A percentile compares a stretch with the other conserved stretches of the same genome.
Conservation (phyloP, 805 yeast genomes). For the Zygosaccharomyces kombuchaensis region DNA sequence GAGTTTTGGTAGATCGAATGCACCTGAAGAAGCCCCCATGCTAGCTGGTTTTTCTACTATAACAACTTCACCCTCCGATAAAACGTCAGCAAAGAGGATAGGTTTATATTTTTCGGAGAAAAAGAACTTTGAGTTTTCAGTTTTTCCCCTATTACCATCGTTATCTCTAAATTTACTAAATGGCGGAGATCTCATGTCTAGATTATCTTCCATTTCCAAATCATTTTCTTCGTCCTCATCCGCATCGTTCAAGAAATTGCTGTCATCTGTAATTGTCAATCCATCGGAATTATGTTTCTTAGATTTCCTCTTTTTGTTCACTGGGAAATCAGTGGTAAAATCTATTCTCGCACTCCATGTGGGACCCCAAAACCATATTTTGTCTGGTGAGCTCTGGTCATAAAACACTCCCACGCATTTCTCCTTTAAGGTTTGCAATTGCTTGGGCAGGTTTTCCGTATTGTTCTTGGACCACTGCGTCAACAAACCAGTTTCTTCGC, state of each 20-base stretch:
- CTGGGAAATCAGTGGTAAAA: constrained; percentile 52
- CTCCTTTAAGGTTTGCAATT: constrained; percentile 53
- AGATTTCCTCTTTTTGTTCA: constrained; percentile 32
- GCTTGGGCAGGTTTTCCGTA: constrained; percentile 67
- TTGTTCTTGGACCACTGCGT: constrained; percentile 80
- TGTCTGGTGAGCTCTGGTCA: constrained; percentile 38
- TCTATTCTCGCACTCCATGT: constrained; percentile 79
- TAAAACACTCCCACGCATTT: constrained; percentile 69
- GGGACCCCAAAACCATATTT: constrained; percentile 84
- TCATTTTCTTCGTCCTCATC: constrained; percentile 33
- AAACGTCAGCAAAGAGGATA: constrained; percentile 53
- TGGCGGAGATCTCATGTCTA: constrained; percentile 9
- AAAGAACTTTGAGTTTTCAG: constrained; percentile 55
- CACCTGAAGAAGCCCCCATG: constrained; percentile 51
- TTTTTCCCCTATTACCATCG: constrained; percentile 25
- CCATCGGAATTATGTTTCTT: constrained; percentile 43
- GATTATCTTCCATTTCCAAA: constrained; percentile 19
- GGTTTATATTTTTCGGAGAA: constrained; percentile 72
- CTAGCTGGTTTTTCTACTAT: constrained; percentile 73
- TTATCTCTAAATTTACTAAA: constrained; percentile 15
- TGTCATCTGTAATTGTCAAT: constrained; percentile 39
- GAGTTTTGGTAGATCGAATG: constrained; percentile 59
- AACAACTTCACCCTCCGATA: constrained; percentile 54
- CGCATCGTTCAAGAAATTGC: constrained; percentile 33
- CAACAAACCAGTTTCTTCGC: constrained; percentile 24